phyloP scores from a whole-genome alignment of 1,284 basidiomycete species.

The Anthracocystis setariae region DNA sequence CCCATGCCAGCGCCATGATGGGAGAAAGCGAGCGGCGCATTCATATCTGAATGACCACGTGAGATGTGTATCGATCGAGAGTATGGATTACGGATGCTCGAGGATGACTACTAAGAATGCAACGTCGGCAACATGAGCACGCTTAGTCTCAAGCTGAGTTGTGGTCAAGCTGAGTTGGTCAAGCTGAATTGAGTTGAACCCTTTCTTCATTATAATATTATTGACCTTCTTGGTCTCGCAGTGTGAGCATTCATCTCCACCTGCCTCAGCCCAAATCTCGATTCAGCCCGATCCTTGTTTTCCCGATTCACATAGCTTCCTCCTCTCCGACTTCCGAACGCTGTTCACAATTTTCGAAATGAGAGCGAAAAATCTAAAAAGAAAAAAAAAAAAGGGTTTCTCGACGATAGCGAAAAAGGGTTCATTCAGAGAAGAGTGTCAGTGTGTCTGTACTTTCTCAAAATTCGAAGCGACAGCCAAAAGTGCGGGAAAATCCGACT shows the following conservation, averaged over 20 bases:
- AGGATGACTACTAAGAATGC: neutral
- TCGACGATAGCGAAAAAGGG: constrained; percentile 4
- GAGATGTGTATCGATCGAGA: neutral
- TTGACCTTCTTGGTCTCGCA: too few relatives aligned
- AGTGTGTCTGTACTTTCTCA: constrained; percentile 6
- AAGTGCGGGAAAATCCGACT: constrained; percentile 1
- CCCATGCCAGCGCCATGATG: constrained; percentile 12
- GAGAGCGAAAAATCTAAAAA: neutral
- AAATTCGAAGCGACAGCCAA: neutral
- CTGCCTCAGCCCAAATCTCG: neutral
- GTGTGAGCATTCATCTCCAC: neutral
- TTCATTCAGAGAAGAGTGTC: constrained; percentile 9
- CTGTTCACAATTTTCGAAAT: neutral
- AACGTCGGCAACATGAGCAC: neutral
- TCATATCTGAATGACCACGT: constrained; percentile 4
- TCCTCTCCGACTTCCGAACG: constrained; percentile 18
- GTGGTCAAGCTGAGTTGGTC: too few relatives aligned
- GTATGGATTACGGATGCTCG: neutral
- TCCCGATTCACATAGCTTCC: neutral
- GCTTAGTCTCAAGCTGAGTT: too few relatives aligned
- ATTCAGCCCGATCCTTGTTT: constrained; percentile 16
- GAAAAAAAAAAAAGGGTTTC: constrained; percentile 9
- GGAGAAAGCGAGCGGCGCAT: constrained; percentile 32
- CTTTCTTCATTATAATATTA: neutral
- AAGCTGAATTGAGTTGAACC: too few relatives aligned